Conservation (phyloP, 2,329 filamentous ascomycete genomes). For the Neofusicoccum laricinum region DNA sequence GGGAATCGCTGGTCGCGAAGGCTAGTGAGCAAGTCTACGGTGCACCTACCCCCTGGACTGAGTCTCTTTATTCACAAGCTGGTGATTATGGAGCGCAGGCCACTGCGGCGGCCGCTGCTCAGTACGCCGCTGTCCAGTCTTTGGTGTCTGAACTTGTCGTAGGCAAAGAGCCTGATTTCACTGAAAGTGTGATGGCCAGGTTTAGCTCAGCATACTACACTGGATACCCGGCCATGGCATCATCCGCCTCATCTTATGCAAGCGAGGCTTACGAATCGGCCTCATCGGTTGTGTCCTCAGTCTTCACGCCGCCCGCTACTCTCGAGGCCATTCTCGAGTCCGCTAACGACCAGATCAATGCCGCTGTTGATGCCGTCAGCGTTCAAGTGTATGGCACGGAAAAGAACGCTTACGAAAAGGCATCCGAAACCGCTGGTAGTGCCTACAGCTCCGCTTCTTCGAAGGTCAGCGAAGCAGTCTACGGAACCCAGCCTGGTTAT, state of each 20-base stretch:
- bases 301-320: conserved; percentile 57
- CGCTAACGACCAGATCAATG: conserved; percentile 56
- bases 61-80: conserved; percentile 50
- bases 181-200: conserved; percentile 72
- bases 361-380: conserved; percentile 59
- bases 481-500: conserved; percentile 53
- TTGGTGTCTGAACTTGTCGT: conserved; percentile 73
- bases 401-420: conserved; percentile 54
- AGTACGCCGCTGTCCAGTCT: conserved; percentile 68
- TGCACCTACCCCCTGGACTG: conserved; percentile 53
- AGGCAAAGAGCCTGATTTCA: conserved; percentile 77
- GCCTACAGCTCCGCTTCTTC: conserved; percentile 51
- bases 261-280: conserved; percentile 48
- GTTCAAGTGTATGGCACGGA: conserved; percentile 56
- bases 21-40: conserved; percentile 71
- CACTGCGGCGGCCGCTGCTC: conserved; percentile 57
- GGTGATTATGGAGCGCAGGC: conserved; percentile 61
- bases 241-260: conserved; percentile 54
- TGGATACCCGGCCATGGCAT: conserved; percentile 56
- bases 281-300: conserved; percentile 45
- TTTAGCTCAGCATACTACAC: conserved; percentile 71
- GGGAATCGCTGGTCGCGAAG: conserved; percentile 61
- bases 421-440: conserved; percentile 52
- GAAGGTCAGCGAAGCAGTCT: conserved; percentile 53
- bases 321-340: conserved; percentile 57